Conservation (phyloP, 306 rosid genomes). For the Dryas alaskensis region DNA sequence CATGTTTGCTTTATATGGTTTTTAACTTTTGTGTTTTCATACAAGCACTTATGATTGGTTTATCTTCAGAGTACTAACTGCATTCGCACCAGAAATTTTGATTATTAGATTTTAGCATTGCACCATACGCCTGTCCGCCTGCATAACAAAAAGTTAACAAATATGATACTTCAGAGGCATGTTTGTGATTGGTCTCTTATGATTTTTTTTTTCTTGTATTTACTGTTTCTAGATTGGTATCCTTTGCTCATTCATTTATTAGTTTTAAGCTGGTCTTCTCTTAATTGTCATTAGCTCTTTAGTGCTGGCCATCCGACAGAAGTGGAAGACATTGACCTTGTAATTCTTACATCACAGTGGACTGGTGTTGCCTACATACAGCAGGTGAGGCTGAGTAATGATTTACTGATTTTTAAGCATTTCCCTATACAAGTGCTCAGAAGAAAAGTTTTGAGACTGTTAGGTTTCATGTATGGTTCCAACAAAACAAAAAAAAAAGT, state of each 20-base stretch:
- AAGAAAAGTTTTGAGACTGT: not conserved
- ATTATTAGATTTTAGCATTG: not conserved
- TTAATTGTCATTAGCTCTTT: constrained; percentile 50
- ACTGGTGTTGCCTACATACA: constrained; percentile 74
- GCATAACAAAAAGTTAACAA: not conserved
- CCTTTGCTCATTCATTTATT: constrained; percentile 9
- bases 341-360: constrained; percentile 88
- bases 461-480: not conserved
- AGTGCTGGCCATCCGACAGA: constrained; percentile 52
- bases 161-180: not conserved
- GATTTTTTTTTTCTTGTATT: constrained; percentile 11
- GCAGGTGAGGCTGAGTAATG: constrained; percentile 53
- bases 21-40: constrained; percentile 7
- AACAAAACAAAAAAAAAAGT: no score
- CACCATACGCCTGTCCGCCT: not conserved
- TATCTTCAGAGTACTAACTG: not conserved
- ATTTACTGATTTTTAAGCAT: not conserved
- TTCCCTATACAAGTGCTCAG: not conserved
- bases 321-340: constrained; percentile 59
- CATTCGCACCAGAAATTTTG: not conserved
- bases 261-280: constrained; percentile 22
- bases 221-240: constrained; percentile 9
- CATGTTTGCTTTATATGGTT: no score
- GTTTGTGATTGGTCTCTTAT: not conserved
- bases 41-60: constrained; percentile 4